Percentiles rank a stretch among this genome's conserved stretches.
Evolutionary conservation across 306 rosid species (phyloP).

Genomic region (Vigna unguiculata): DNA sequence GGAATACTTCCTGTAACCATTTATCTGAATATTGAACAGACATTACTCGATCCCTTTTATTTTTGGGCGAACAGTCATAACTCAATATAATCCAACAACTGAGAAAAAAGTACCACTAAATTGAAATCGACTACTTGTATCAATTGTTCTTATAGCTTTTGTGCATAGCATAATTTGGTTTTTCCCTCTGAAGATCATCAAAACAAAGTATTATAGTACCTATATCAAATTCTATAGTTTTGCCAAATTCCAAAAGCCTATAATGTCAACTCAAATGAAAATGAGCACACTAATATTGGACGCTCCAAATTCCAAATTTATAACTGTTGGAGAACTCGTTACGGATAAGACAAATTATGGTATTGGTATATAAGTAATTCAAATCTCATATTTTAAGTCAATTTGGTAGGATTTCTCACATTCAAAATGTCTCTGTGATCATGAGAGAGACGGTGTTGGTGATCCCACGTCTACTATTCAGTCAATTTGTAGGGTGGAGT

Average conservation of each 20-base stretch:
- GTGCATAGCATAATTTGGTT: slow-evolving; percentile 11
- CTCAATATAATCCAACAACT: not conserved
- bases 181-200: slow-evolving; percentile 15
- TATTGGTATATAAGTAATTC: no score
- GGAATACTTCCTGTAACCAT: not conserved
- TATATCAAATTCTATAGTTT: not conserved
- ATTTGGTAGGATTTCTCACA: no score
- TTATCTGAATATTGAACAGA: slow-evolving; percentile 10
- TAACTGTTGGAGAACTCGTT: not conserved
- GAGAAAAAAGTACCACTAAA: not conserved
- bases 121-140: not conserved
- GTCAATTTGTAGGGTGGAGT: no score
- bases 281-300: not conserved
- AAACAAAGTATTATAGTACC: not conserved
- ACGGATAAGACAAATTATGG: no score
- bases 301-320: not conserved
- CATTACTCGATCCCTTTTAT: no score
- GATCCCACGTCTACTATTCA: no score
- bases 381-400: no score
- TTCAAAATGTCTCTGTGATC: no score
- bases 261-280: not conserved
- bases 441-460: no score
- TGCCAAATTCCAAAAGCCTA: not conserved
- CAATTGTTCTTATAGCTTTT: not conserved
- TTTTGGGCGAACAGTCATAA: not conserved